Percentiles rank a stretch among this genome's conserved stretches.
phyloP scores from a whole-genome alignment of 805 yeast species.

The Schwanniomyces sp. region DNA sequence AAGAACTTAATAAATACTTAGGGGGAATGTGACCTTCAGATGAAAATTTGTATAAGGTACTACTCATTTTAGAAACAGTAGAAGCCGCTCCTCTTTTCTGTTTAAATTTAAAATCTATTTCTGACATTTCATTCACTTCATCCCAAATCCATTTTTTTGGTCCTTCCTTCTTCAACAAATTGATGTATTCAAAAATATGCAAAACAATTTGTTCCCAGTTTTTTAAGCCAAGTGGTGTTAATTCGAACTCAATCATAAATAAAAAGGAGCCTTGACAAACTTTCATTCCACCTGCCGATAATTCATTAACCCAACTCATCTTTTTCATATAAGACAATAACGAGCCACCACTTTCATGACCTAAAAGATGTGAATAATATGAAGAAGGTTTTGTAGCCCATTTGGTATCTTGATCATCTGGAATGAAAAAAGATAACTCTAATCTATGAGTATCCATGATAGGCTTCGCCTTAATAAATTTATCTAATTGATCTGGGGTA shows the following conservation, averaged over 20 bases:
- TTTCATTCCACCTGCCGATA: slow-evolving; percentile 70
- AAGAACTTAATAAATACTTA: slow-evolving; percentile 56
- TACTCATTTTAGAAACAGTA: slow-evolving; percentile 71
- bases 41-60: slow-evolving; percentile 51
- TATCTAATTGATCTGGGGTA: slow-evolving; percentile 48
- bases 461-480: slow-evolving; percentile 68
- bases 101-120: slow-evolving; percentile 71
- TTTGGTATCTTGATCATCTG: slow-evolving; percentile 60
- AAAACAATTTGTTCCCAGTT: slow-evolving; percentile 62
- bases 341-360: slow-evolving; percentile 93
- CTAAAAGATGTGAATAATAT: slow-evolving; percentile 78
- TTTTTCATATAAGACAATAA: slow-evolving; percentile 67
- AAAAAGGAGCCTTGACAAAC: slow-evolving; percentile 66
- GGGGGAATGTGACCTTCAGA: slow-evolving; percentile 53
- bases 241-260: slow-evolving; percentile 69
- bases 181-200: slow-evolving; percentile 70
- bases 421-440: slow-evolving; percentile 68
- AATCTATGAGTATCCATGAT: slow-evolving; percentile 76
- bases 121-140: slow-evolving; percentile 71
- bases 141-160: slow-evolving; percentile 79
- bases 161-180: slow-evolving; percentile 50
- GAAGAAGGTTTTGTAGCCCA: slow-evolving; percentile 72
- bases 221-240: slow-evolving; percentile 70
- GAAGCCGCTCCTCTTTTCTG: slow-evolving; percentile 73
- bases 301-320: slow-evolving; percentile 73